Evolutionary conservation across 179 eudicot genomes (phyloP).

Genomic region (Drosera spatulata): DNA sequence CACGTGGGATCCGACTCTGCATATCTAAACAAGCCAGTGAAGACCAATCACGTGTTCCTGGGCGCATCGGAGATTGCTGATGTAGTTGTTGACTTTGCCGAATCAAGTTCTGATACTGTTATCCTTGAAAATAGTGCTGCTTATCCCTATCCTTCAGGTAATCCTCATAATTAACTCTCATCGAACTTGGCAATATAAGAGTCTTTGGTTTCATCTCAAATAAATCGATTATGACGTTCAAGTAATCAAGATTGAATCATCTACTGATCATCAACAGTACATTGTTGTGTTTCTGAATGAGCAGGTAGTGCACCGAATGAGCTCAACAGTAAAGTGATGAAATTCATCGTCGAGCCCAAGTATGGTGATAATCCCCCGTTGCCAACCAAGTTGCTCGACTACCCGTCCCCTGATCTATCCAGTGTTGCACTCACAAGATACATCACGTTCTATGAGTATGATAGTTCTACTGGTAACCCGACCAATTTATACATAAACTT

Average conservation of each 20-base stretch:
- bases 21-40: constrained; percentile 38
- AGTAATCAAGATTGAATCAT: too few relatives aligned
- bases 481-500: constrained; percentile 67
- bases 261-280: too few relatives aligned
- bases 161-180: too few relatives aligned
- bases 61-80: constrained; percentile 83
- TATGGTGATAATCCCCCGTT: constrained; percentile 26
- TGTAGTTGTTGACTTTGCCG: constrained; percentile 65
- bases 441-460: constrained; percentile 71
- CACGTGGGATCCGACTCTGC: constrained; percentile 72
- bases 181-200: too few relatives aligned
- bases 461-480: constrained; percentile 51
- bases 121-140: constrained; percentile 56
- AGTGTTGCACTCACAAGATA: constrained; percentile 37
- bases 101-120: constrained; percentile 26
- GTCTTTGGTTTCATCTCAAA: too few relatives aligned
- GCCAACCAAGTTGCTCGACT: constrained; percentile 34
- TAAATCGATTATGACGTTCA: too few relatives aligned
- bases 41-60: constrained; percentile 25
- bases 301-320: constrained; percentile 55
- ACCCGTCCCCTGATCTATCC: constrained; percentile 36
- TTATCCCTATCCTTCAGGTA: constrained; percentile 74
- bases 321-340: constrained; percentile 65
- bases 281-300: not conserved
- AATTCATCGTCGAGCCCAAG: constrained; percentile 35